phyloP scores from a whole-genome alignment of 495 filamentous ascomycete species.

The Halenospora varia region DNA sequence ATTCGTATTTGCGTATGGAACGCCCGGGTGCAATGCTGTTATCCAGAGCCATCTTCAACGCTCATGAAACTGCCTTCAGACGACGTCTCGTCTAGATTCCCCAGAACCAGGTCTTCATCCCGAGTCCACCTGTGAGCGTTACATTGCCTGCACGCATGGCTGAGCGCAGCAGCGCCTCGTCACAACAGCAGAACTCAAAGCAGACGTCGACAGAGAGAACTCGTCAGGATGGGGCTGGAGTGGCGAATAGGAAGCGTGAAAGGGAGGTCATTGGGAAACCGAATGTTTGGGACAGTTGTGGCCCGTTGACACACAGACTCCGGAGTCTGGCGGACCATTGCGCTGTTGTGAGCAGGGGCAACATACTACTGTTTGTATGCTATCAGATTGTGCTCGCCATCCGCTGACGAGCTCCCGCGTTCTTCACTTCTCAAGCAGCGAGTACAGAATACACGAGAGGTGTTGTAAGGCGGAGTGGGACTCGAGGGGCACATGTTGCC shows the following conservation, averaged over 20 bases:
- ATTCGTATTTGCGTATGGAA: neutral
- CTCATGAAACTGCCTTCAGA: constrained; percentile 2
- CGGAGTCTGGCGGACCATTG: too few species aligned
- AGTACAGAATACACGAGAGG: too few species aligned
- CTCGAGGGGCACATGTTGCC: too few species aligned
- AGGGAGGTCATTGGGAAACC: neutral
- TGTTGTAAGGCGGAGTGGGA: too few species aligned
- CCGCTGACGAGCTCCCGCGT: too few species aligned
- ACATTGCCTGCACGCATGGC: neutral
- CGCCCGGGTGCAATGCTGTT: too few species aligned
- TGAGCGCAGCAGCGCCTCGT: neutral
- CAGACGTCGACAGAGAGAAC: neutral
- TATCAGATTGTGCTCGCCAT: too few species aligned
- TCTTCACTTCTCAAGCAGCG: too few species aligned
- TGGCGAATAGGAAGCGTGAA: neutral
- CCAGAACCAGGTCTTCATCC: constrained; percentile 1
- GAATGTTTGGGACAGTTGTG: neutral
- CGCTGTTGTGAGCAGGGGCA: too few species aligned
- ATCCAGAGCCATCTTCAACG: too few species aligned
- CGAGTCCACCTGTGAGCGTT: neutral
- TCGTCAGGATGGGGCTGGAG: neutral
- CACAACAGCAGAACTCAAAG: neutral
- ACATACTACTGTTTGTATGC: too few species aligned
- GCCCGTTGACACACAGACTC: too few species aligned
- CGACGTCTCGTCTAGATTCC: neutral